phyloP scores from a whole-genome alignment of 495 filamentous ascomycete species.

The Bryoglossum gracile region DNA sequence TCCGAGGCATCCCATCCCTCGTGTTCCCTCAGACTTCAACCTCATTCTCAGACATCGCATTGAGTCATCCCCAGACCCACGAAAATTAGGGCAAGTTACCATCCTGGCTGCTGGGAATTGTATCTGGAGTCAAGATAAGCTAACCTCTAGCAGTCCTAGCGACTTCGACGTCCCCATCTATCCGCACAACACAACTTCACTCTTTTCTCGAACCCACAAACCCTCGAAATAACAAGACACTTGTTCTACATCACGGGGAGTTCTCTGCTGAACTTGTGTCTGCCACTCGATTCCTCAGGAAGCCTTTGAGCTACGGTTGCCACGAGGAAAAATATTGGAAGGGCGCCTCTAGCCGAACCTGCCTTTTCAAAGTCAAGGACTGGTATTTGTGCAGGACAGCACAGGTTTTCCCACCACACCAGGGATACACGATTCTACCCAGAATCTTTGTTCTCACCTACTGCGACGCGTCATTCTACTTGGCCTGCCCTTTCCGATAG shows the following conservation, averaged over 20 bases:
- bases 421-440: neutral
- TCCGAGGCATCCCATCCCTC: conserved; percentile 7
- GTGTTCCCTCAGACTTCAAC: conserved; percentile 6
- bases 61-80: neutral
- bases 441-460: neutral
- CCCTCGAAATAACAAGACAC: too few relatives aligned
- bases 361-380: neutral
- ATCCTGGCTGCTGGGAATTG: neutral
- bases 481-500: conserved; percentile 15
- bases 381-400: neutral
- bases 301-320: too few relatives aligned
- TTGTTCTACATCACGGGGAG: too few relatives aligned
- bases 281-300: too few relatives aligned
- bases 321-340: too few relatives aligned
- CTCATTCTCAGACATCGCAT: neutral
- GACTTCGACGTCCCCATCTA: too few relatives aligned
- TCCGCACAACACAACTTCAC: too few relatives aligned
- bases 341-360: neutral
- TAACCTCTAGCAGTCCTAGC: conserved; percentile 4
- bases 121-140: neutral
- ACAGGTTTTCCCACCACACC: neutral
- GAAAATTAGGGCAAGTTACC: neutral
- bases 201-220: too few relatives aligned
- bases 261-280: too few relatives aligned
- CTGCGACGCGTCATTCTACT: neutral